phyloP scores from a whole-genome alignment of 495 filamentous ascomycete genomes.

The Aspergillus indologenus region DNA sequence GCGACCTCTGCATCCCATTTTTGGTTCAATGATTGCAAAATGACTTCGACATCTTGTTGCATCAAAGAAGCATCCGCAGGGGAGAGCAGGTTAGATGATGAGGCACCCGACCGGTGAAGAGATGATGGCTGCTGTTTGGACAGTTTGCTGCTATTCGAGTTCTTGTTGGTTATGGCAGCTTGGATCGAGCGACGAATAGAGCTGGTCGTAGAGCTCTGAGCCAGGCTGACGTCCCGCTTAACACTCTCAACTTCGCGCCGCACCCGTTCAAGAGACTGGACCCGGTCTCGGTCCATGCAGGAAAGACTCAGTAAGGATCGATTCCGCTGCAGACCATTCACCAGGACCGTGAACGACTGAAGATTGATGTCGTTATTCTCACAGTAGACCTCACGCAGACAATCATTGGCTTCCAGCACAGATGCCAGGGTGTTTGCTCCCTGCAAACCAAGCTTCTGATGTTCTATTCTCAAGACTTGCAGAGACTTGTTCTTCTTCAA shows the following conservation, averaged over 20 bases:
- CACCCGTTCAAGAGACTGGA: conserved; percentile 59
- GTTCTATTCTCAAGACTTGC: conserved; percentile 72
- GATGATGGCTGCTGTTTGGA: conserved; percentile 32
- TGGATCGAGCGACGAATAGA: conserved; percentile 48
- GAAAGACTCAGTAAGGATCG: conserved; percentile 63
- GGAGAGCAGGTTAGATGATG: conserved; percentile 20
- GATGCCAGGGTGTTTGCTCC: conserved; percentile 75
- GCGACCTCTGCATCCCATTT: conserved; percentile 62
- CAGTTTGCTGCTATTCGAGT: conserved; percentile 29
- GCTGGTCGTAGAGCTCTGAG: conserved; percentile 34
- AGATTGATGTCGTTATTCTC: conserved; percentile 78
- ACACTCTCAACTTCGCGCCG: conserved; percentile 56
- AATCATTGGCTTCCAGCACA: conserved; percentile 65
- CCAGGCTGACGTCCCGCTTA: conserved; percentile 36
- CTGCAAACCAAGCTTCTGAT: conserved; percentile 60
- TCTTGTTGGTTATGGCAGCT: conserved; percentile 35
- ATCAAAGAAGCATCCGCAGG: conserved; percentile 31
- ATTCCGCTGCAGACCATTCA: conserved; percentile 69
- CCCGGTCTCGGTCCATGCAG: conserved; percentile 60
- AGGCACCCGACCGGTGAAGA: conserved; percentile 18
- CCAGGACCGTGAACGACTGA: conserved; percentile 71
- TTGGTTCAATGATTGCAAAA: conserved; percentile 54
- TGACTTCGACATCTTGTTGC: conserved; percentile 49
- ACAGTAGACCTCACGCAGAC: conserved; percentile 67
- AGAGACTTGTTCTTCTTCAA: conserved; percentile 73